Conservation (phyloP, 345 rosid genomes). For the Erysimum cheiranthoides region DNA sequence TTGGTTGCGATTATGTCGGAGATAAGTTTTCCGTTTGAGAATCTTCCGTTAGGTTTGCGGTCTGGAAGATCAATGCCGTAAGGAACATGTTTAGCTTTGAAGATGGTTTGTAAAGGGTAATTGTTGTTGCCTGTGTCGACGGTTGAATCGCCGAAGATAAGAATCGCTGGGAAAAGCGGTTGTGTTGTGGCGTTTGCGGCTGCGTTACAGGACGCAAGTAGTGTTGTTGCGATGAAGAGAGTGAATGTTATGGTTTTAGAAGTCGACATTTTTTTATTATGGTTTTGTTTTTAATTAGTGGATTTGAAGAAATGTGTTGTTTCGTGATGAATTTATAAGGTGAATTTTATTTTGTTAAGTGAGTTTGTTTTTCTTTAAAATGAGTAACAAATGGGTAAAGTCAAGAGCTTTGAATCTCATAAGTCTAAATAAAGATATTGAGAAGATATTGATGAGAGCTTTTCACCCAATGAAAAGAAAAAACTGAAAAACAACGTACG, state of each 20-base stretch:
- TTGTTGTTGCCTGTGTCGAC: slow-evolving; percentile 47
- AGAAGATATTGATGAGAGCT: not conserved
- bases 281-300: not conserved
- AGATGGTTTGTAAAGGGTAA: slow-evolving; percentile 24
- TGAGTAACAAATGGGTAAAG: slow-evolving; percentile 12
- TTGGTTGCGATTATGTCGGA: slow-evolving; percentile 39
- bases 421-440: slow-evolving; percentile 15
- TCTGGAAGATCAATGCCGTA: slow-evolving; percentile 41
- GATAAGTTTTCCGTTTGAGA: slow-evolving; percentile 42
- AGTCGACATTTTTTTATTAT: not conserved
- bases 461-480: not conserved
- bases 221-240: slow-evolving; percentile 31
- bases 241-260: slow-evolving; percentile 20
- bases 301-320: slow-evolving; percentile 9
- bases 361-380: not conserved
- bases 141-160: slow-evolving; percentile 46
- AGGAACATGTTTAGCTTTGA: slow-evolving; percentile 39
- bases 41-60: slow-evolving; percentile 34
- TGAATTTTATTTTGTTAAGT: not conserved
- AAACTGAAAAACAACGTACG: not conserved
- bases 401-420: not conserved
- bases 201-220: slow-evolving; percentile 27
- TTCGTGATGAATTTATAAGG: slow-evolving; percentile 21
- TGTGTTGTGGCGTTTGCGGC: slow-evolving; percentile 10
- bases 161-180: slow-evolving; percentile 43